These are phyloP conservation scores for Vitis vinifera DNA, from an alignment of 164 flowering plant genomes.

Conservation along the genomic window DNA sequence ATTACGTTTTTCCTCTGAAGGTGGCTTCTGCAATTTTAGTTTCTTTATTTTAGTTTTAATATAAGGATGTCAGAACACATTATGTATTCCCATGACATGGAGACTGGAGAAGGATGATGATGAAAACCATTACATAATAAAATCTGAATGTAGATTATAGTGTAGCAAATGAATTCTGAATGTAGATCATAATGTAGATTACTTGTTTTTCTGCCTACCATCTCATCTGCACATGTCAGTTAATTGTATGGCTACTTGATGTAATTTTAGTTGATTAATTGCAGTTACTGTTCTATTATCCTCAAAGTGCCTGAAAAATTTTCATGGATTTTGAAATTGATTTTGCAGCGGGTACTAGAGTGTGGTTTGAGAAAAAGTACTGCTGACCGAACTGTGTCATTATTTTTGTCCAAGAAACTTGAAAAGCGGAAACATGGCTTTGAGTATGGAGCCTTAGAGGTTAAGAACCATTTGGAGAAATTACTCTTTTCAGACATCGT, in stretches of 20 bases:
- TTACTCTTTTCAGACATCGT: constrained; percentile 63
- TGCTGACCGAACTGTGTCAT: constrained; percentile 48
- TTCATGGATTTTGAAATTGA: constrained; percentile 8
- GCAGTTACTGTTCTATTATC: not conserved
- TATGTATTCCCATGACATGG: no score
- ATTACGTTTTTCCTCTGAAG: no score
- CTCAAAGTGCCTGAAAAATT: not conserved
- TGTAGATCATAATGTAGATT: not conserved
- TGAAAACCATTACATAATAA: no score
- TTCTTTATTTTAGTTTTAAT: no score
- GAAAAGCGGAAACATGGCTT: constrained; percentile 57
- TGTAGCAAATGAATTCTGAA: no score
- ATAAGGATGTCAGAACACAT: no score
- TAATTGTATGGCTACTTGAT: not conserved
- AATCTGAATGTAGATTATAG: no score
- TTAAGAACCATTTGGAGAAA: constrained; percentile 72
- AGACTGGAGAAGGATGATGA: no score
- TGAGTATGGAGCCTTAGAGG: constrained; percentile 80
- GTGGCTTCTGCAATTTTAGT: no score
- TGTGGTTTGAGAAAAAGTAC: constrained; percentile 50
- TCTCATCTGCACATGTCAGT: not conserved
- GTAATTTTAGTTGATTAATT: not conserved
- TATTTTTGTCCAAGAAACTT: constrained; percentile 67
- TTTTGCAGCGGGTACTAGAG: constrained; percentile 66
- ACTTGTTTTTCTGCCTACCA: not conserved